phyloP scores from a whole-genome alignment of 73 alveolate species.

The Blepharisma stoltei region DNA sequence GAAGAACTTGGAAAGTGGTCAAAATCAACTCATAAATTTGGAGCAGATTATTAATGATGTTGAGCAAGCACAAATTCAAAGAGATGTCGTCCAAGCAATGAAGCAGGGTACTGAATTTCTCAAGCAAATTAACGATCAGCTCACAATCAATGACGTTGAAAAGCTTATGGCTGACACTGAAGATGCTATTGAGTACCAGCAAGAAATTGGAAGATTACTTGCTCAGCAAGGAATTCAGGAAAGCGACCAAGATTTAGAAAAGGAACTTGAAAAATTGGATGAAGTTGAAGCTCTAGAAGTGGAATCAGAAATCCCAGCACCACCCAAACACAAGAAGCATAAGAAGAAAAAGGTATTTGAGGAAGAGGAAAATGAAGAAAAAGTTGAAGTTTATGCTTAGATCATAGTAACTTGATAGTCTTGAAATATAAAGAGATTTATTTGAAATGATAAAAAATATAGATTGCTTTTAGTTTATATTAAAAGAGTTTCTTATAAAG shows the following conservation, averaged over 20 bases:
- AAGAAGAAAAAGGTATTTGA: too few species aligned
- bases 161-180: not conserved
- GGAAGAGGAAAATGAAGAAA: too few species aligned
- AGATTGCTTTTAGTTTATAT: too few species aligned
- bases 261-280: not conserved
- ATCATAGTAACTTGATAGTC: too few species aligned
- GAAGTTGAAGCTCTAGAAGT: not conserved
- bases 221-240: not conserved
- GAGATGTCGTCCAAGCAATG: not conserved
- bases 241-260: not conserved
- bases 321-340: too few species aligned
- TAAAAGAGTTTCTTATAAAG: too few species aligned
- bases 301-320: too few species aligned
- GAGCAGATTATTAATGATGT: not conserved
- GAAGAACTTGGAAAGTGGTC: not conserved
- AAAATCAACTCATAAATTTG: not conserved
- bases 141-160: not conserved
- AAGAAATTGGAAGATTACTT: not conserved
- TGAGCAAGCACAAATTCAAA: slow-evolving; percentile 3
- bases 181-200: slow-evolving; percentile 13
- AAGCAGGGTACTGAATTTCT: not conserved
- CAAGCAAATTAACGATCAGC: not conserved
- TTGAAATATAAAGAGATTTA: too few species aligned
- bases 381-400: too few species aligned
- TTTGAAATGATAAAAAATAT: too few species aligned